Percentiles rank a stretch among this genome's conserved stretches.
phyloP scores from a whole-genome alignment of 805 yeast species.

The Kodamaea fukazawae region DNA sequence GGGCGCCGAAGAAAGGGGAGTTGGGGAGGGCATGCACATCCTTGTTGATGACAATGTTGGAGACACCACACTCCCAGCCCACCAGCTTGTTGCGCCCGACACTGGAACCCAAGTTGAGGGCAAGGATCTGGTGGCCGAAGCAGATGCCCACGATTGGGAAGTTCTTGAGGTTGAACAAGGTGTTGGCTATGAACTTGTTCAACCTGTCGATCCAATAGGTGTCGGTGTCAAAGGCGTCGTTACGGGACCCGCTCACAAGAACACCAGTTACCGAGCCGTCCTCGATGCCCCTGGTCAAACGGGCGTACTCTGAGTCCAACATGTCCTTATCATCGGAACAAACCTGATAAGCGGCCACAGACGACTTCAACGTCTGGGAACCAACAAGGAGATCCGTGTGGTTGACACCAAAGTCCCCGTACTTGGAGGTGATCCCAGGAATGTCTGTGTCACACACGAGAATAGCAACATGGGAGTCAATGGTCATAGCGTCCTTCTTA shows the following conservation, averaged over 20 bases:
- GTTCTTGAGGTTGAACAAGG: conserved; percentile 14
- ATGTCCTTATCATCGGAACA: conserved; percentile 18
- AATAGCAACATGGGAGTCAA: conserved; percentile 33
- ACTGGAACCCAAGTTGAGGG: conserved; percentile 59
- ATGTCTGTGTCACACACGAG: conserved; percentile 41
- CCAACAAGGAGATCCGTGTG: conserved; percentile 30
- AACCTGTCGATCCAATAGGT: conserved; percentile 31
- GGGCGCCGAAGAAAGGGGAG: conserved; percentile 34
- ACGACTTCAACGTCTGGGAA: conserved; percentile 15
- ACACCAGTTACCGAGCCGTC: conserved; percentile 34
- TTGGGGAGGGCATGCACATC: conserved; percentile 28
- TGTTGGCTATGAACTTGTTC: conserved; percentile 28
- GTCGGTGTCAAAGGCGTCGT: conserved; percentile 43
- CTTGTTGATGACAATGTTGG: conserved; percentile 46
- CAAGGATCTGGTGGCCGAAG: conserved; percentile 83
- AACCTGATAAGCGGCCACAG: conserved; percentile 35
- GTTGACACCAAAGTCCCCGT: conserved; percentile 56
- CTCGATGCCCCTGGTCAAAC: conserved; percentile 24
- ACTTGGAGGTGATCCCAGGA: conserved; percentile 24
- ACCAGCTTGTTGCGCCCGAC: conserved; percentile 51
- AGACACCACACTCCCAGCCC: conserved; percentile 76
- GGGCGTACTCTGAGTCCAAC: conserved; percentile 14
- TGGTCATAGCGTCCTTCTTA: conserved; percentile 6
- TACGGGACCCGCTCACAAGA: conserved; percentile 53
- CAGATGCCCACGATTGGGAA: conserved; percentile 71